These are phyloP conservation scores for Orbilia quercus DNA, from an alignment of 2,329 filamentous ascomycete species.

Conservation along the genomic window DNA sequence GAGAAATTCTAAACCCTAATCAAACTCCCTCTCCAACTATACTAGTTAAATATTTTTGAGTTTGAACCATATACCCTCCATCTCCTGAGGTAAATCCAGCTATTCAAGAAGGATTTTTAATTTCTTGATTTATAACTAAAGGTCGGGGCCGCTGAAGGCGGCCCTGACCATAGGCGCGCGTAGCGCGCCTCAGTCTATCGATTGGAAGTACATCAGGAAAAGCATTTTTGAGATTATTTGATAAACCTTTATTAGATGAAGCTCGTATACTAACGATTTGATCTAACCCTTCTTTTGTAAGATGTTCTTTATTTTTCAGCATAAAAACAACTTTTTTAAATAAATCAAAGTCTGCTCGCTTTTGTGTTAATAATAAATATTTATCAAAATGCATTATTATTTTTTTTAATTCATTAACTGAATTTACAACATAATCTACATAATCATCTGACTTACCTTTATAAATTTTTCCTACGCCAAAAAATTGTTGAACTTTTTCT, in stretches of 20 bases:
- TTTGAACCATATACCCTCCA: conserved; percentile 6
- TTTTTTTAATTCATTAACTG: not conserved
- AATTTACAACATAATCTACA: not conserved
- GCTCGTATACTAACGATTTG: conserved; percentile 8
- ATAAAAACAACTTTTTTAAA: conserved; percentile 2
- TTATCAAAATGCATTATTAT: conserved; percentile 1
- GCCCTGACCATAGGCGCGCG: too few species aligned
- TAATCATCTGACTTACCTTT: not conserved
- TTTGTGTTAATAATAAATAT: conserved; percentile 22
- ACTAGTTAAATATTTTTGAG: not conserved
- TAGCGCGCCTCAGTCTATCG: too few species aligned
- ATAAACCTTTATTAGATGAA: conserved; percentile 18
- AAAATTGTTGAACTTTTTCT: not conserved
- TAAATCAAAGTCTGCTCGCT: conserved; percentile 13
- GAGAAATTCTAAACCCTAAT: conserved; percentile 10
- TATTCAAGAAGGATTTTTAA: conserved; percentile 9
- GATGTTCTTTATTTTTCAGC: conserved; percentile 20
- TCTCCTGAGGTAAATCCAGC: conserved; percentile 12
- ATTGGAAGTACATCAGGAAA: conserved; percentile 19
- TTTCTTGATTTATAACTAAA: not conserved
- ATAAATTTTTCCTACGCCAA: conserved; percentile 4
- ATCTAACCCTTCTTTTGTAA: conserved; percentile 14
- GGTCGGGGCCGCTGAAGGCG: too few species aligned
- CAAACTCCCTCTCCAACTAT: not conserved
- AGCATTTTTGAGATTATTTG: conserved; percentile 6